These are phyloP conservation scores for Hymenoscyphus scutula DNA, from an alignment of 2,329 filamentous ascomycete species.

Conservation along the genomic window DNA sequence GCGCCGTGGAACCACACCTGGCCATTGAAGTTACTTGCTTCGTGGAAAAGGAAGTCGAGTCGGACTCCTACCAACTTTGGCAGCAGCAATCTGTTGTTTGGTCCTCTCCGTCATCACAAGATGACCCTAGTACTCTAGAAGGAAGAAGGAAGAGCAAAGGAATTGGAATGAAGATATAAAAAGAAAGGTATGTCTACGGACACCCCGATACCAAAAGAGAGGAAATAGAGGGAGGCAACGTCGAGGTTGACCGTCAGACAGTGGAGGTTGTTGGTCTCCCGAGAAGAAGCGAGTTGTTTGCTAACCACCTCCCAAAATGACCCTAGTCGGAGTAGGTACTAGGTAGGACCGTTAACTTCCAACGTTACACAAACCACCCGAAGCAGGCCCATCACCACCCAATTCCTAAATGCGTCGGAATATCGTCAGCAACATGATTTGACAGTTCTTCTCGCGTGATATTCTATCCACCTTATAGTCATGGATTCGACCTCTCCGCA, in stretches of 20 bases:
- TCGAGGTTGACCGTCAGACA: background rate
- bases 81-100: background rate
- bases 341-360: background rate
- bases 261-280: background rate
- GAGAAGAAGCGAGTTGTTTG: conserved; percentile 13
- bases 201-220: background rate
- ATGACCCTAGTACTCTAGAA: background rate
- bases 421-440: background rate
- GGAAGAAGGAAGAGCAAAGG: background rate
- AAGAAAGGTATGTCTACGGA: background rate
- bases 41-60: background rate
- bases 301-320: background rate
- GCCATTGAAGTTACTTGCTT: conserved; percentile 4
- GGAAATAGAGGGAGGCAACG: background rate
- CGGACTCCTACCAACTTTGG: background rate
- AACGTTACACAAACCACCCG: conserved; percentile 13
- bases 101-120: background rate
- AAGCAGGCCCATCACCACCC: conserved; percentile 9
- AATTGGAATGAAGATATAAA: background rate
- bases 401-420: background rate
- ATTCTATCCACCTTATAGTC: background rate
- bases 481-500: conserved; percentile 18
- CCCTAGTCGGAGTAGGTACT: background rate
- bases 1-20: conserved; percentile 10
- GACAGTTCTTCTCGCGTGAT: background rate